Evolutionary conservation across 345 rosid species (phyloP).

Genomic region (Microthlaspi erraticum): DNA sequence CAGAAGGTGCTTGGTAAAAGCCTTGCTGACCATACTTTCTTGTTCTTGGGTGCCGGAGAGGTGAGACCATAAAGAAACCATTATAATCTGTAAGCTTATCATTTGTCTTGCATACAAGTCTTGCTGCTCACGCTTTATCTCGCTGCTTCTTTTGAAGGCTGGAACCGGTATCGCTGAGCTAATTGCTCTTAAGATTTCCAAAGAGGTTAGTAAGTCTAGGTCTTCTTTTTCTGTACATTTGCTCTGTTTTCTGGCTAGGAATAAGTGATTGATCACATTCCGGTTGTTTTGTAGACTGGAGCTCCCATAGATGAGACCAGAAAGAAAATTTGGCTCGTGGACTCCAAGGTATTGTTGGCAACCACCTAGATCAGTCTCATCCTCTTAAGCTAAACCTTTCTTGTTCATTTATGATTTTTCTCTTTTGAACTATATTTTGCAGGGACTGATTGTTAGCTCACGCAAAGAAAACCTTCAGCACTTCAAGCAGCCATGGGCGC

Average conservation of each 20-base stretch:
- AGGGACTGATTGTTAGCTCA: slow-evolving; percentile 88
- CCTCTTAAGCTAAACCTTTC: not conserved
- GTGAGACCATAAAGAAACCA: slow-evolving; percentile 46
- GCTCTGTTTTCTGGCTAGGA: slow-evolving; percentile 12
- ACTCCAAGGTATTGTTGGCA: slow-evolving; percentile 74
- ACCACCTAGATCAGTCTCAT: slow-evolving; percentile 7
- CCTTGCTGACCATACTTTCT: slow-evolving; percentile 81
- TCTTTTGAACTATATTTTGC: slow-evolving; percentile 30
- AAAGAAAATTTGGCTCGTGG: slow-evolving; percentile 97
- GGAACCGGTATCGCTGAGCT: slow-evolving; percentile 99
- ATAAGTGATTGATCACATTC: slow-evolving; percentile 33
- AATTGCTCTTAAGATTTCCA: slow-evolving; percentile 91
- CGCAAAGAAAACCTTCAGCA: slow-evolving; percentile 90
- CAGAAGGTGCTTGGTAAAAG: slow-evolving; percentile 70
- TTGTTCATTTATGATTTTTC: not conserved
- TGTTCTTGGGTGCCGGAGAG: slow-evolving; percentile 99
- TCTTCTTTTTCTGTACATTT: not conserved
- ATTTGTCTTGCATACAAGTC: not conserved
- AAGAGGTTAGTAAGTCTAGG: slow-evolving; percentile 48
- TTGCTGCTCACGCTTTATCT: slow-evolving; percentile 16
- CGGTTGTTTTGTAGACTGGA: slow-evolving; percentile 56
- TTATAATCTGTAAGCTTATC: not conserved
- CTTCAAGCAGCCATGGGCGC: slow-evolving; percentile 97
- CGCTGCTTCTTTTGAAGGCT: slow-evolving; percentile 59
- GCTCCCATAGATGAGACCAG: slow-evolving; percentile 74